Base-by-base conservation (phyloP, 148 eudicot genomes). In the Spergularia marina region DNA sequence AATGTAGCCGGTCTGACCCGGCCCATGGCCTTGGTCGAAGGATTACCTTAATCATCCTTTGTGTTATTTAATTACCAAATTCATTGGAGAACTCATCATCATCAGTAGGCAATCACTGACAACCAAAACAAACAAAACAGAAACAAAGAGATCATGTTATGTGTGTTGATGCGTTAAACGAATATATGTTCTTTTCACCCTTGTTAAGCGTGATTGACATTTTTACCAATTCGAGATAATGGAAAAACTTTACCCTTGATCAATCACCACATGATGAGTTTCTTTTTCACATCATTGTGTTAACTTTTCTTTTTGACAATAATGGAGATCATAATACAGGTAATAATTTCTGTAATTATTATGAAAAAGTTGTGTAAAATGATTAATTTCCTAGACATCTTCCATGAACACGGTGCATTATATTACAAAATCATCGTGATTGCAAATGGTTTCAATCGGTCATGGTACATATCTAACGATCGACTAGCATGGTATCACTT, bases 161-260 rank as follows among this genome's bases (percentile, higher is more conserved):
- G 10, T 44, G 49, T 44, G 49, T 44, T 30, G 36, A 21, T 62
- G 23, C 47, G 69, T 36, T 62, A 74, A 74, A 3, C 69, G 30
- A 54, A 59, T 17, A 18, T 8, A 14, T 74, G 30, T 51, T 71
- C 16, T 17, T 64, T 64, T 36, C 64, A 77, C 18, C 83, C 20
- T 67, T 57, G 77, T 62, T 72, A 78, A 71, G 75, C 71, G 71
- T 76, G 82, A 70, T 71, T 70, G 71, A 70, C 76, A 65, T 30
- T 65, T 44, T 56, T 41, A 52, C 49, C 70, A 25, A 82, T 55
- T 70, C 81, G 79, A 82, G 78, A 78, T 61, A 76, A 72, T 58
- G 72, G 82, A 30, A 75, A 71, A 80, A 70, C 66, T 61, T 66
- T 76, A 56, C 74, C 74, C 82, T 23, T 70, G 73, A 77, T 83